These are phyloP conservation scores for Macaranga tanarius DNA, from an alignment of 441 rosid species.

Conservation along the genomic window DNA sequence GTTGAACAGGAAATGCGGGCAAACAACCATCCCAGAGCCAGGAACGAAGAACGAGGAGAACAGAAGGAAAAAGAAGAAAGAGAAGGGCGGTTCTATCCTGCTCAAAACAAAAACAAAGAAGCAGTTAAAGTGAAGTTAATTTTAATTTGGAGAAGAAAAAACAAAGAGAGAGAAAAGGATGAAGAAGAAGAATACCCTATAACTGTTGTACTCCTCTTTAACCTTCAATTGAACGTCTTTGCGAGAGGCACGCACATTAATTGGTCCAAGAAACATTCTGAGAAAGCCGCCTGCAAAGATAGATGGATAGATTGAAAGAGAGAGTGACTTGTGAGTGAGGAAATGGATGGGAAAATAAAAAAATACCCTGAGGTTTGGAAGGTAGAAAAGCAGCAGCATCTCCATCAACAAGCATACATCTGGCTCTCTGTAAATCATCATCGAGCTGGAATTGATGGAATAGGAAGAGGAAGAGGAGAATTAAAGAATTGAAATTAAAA, in stretches of 20 bases:
- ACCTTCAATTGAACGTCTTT: slow-evolving; percentile 94
- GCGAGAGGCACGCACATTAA: slow-evolving; percentile 82
- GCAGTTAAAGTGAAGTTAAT: too few species aligned
- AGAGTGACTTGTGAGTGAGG: too few species aligned
- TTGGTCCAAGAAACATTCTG: slow-evolving; percentile 88
- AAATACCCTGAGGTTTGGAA: slow-evolving; percentile 71
- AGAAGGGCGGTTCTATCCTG: slow-evolving; percentile 96
- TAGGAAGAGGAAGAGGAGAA: too few species aligned
- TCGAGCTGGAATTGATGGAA: slow-evolving; percentile 69
- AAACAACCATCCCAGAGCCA: slow-evolving; percentile 89
- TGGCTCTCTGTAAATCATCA: slow-evolving; percentile 80
- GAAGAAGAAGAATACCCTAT: slow-evolving; percentile 42
- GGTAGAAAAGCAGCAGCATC: slow-evolving; percentile 87
- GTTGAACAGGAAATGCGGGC: slow-evolving; percentile 94
- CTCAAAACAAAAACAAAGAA: slow-evolving; percentile 24
- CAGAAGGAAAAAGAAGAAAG: slow-evolving; percentile 76
- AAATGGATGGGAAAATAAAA: too few species aligned
- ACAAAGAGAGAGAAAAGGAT: too few species aligned
- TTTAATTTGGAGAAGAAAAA: not conserved
- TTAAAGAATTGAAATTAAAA: too few species aligned
- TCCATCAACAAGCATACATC: slow-evolving; percentile 66
- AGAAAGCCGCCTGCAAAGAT: slow-evolving; percentile 61
- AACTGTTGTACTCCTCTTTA: slow-evolving; percentile 97
- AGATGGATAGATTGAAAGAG: too few species aligned
- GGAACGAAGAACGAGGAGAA: slow-evolving; percentile 66